Evolutionary conservation across 2,329 filamentous ascomycete species (phyloP).

Genomic region (Pseudogymnoascus sp.): DNA sequence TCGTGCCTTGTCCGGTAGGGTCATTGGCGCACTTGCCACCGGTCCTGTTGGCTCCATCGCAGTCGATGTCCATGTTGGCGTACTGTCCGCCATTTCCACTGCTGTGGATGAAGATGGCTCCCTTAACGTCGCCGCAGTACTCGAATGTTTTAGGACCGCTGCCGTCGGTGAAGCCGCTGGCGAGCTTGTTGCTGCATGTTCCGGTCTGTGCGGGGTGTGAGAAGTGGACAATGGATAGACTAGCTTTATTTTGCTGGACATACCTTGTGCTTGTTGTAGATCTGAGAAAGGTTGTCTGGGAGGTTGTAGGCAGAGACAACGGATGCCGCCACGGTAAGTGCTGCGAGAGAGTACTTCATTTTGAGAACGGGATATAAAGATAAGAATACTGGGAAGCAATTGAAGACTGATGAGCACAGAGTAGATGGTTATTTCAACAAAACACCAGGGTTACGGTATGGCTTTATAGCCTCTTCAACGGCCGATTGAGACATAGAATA

Average conservation of each 20-base stretch:
- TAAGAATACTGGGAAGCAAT: background rate
- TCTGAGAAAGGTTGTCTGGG: background rate
- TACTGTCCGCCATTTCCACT: background rate
- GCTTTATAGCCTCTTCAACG: background rate
- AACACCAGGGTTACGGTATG: background rate
- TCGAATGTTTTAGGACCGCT: background rate
- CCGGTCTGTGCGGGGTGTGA: background rate
- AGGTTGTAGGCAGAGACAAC: background rate
- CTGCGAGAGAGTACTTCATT: background rate
- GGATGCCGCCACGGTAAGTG: background rate
- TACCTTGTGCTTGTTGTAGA: slow-evolving; percentile 2
- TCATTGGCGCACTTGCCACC: slow-evolving; percentile 4
- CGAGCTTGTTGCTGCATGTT: background rate
- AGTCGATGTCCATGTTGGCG: slow-evolving; percentile 13
- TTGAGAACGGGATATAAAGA: background rate
- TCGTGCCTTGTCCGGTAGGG: slow-evolving; percentile 1
- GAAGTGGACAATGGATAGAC: background rate
- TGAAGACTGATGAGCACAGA: background rate
- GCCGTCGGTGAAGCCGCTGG: background rate
- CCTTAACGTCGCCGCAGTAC: slow-evolving; percentile 5
- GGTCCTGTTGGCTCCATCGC: slow-evolving; percentile 1
- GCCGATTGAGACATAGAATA: background rate
- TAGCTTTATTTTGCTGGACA: background rate
- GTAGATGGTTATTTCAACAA: background rate
- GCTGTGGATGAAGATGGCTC: slow-evolving; percentile 5